Percentiles rank a stretch among this genome's conserved stretches.
Evolutionary conservation across 2,329 filamentous ascomycete species (phyloP).

Genomic region (Claviceps cyperi): DNA sequence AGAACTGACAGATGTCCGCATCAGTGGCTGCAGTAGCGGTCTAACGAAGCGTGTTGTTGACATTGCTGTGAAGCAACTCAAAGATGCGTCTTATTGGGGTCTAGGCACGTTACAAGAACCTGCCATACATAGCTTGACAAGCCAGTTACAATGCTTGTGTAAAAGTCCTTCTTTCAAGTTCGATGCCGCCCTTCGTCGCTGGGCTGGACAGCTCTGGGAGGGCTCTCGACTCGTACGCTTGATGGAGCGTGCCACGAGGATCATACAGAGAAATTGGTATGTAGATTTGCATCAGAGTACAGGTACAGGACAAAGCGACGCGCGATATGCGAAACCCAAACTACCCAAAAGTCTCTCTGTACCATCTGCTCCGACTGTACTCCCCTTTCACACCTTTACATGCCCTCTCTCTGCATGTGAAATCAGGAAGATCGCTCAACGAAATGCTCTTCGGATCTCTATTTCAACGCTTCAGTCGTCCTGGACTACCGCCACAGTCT

Average conservation of each 20-base stretch:
- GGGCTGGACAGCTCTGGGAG: slow-evolving; percentile 73
- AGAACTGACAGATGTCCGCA: slow-evolving; percentile 61
- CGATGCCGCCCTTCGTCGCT: slow-evolving; percentile 31
- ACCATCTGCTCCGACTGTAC: slow-evolving; percentile 79
- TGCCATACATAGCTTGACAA: slow-evolving; percentile 33
- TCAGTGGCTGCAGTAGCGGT: slow-evolving; percentile 49
- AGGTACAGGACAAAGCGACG: slow-evolving; percentile 35
- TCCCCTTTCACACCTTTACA: slow-evolving; percentile 97
- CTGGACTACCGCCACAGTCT: slow-evolving; percentile 74
- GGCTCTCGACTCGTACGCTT: slow-evolving; percentile 73
- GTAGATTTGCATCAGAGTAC: slow-evolving; percentile 58
- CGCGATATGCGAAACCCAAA: slow-evolving; percentile 55
- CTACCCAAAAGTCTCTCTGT: slow-evolving; percentile 60
- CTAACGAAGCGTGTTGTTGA: slow-evolving; percentile 84
- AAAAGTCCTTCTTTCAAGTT: slow-evolving; percentile 22
- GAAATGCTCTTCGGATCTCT: slow-evolving; percentile 86
- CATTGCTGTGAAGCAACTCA: slow-evolving; percentile 78
- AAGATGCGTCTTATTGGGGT: slow-evolving; percentile 79
- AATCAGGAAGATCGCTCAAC: slow-evolving; percentile 84
- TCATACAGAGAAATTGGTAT: slow-evolving; percentile 76
- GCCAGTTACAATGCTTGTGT: slow-evolving; percentile 30
- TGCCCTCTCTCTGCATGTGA: slow-evolving; percentile 84
- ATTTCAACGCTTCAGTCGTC: slow-evolving; percentile 73
- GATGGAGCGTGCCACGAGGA: slow-evolving; percentile 68
- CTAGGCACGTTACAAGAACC: slow-evolving; percentile 48